Conservation (phyloP, 257 asterid genomes). For the Lantana camara region DNA sequence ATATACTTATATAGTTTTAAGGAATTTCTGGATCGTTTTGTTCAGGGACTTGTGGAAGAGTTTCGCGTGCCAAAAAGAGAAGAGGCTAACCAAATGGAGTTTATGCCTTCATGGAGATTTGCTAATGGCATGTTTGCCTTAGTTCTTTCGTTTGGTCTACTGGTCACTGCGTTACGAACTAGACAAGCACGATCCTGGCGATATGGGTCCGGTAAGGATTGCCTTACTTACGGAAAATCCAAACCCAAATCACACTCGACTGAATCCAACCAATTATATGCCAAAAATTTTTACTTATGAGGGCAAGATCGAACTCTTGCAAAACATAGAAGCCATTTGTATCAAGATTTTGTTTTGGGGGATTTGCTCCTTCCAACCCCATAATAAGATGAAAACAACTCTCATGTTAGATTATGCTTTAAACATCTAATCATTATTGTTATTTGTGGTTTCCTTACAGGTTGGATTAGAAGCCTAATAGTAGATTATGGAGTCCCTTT, state of each 20-base stretch:
- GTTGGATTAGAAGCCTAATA: slow-evolving; percentile 80
- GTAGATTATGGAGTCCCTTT: slow-evolving; percentile 97
- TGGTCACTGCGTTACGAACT: slow-evolving; percentile 73
- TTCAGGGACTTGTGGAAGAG: slow-evolving; percentile 89
- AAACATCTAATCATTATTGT: too few relatives aligned
- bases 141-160: slow-evolving; percentile 77
- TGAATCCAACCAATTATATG: too few relatives aligned
- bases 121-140: slow-evolving; percentile 91
- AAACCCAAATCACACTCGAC: too few relatives aligned
- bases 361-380: too few relatives aligned
- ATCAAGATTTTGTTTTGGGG: slow-evolving; percentile 8
- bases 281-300: too few relatives aligned
- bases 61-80: slow-evolving; percentile 75
- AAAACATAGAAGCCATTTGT: too few relatives aligned
- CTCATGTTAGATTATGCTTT: too few relatives aligned
- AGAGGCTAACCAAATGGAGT: slow-evolving; percentile 43
- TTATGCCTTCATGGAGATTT: slow-evolving; percentile 80
- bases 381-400: neutral
- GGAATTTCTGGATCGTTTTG: slow-evolving; percentile 4
- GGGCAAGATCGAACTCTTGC: too few relatives aligned
- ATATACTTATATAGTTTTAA: neutral
- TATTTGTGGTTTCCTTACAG: slow-evolving; percentile 45
- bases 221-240: neutral
- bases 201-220: slow-evolving; percentile 70
- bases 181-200: slow-evolving; percentile 96